Percentiles rank a stretch among this genome's conserved stretches.
These are phyloP conservation scores for Buxus sempervirens DNA, from an alignment of 164 flowering plant genomes.

Conservation along the genomic window DNA sequence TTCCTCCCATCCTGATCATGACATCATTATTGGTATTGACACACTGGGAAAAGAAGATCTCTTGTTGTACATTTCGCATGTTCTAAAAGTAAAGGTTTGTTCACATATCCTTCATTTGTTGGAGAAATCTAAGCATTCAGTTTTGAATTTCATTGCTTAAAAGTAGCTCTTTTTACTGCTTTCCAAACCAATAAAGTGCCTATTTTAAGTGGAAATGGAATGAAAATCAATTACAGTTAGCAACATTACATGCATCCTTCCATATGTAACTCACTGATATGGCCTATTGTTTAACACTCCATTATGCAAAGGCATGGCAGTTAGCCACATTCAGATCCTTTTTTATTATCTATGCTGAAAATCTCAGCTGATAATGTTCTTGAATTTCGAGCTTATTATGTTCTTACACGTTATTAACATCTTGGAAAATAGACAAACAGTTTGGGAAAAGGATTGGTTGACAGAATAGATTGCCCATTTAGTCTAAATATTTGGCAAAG, in stretches of 20 bases:
- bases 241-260: background rate
- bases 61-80: constrained; percentile 51
- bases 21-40: constrained; percentile 71
- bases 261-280: background rate
- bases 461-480: too few species aligned
- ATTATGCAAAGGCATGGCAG: background rate
- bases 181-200: too few species aligned
- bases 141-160: background rate
- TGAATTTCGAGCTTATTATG: too few species aligned
- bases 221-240: background rate
- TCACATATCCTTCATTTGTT: background rate
- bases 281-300: background rate
- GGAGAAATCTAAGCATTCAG: background rate
- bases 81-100: constrained; percentile 62
- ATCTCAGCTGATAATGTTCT: background rate
- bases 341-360: background rate
- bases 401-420: too few species aligned
- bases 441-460: too few species aligned
- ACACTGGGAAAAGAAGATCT: constrained; percentile 88
- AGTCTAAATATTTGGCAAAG: too few species aligned
- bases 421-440: too few species aligned
- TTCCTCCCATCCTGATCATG: constrained; percentile 69
- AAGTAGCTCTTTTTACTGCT: too few species aligned
- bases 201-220: too few species aligned
- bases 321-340: background rate